Percentiles rank a stretch among this genome's conserved stretches.
Evolutionary conservation across 306 rosid species (phyloP).

Genomic region (Myrica gale): DNA sequence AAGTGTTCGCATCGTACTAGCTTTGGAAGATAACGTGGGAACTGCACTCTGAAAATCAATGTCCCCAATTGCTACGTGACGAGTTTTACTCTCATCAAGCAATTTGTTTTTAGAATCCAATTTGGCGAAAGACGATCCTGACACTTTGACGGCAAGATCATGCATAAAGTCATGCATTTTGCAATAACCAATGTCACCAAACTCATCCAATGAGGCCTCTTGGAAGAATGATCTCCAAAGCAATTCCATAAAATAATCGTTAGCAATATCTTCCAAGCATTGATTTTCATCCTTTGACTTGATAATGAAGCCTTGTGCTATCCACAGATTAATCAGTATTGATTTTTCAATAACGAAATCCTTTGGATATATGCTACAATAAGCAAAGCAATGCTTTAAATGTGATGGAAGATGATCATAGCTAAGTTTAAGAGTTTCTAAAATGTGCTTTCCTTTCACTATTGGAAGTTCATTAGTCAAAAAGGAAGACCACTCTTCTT

Average conservation of each 20-base stretch:
- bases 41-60: background rate
- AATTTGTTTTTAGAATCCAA: too few species aligned
- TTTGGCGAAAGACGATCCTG: too few species aligned
- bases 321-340: background rate
- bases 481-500: background rate
- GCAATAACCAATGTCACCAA: background rate
- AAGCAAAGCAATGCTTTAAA: too few species aligned
- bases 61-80: conserved; percentile 10
- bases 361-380: conserved; percentile 22
- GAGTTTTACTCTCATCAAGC: background rate
- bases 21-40: background rate
- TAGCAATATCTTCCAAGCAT: too few species aligned
- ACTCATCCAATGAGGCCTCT: too few species aligned
- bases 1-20: background rate
- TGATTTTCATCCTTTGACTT: too few species aligned
- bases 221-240: too few species aligned
- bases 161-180: conserved; percentile 27
- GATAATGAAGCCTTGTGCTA: background rate
- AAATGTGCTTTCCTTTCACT: too few species aligned
- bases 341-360: rapidly evolving
- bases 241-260: too few species aligned
- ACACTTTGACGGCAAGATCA: background rate
- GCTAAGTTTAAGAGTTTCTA: too few species aligned
- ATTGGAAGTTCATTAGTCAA: too few species aligned
- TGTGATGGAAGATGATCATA: too few species aligned